Conservation (phyloP, 257 asterid genomes). For the Rehmannia glutinosa region DNA sequence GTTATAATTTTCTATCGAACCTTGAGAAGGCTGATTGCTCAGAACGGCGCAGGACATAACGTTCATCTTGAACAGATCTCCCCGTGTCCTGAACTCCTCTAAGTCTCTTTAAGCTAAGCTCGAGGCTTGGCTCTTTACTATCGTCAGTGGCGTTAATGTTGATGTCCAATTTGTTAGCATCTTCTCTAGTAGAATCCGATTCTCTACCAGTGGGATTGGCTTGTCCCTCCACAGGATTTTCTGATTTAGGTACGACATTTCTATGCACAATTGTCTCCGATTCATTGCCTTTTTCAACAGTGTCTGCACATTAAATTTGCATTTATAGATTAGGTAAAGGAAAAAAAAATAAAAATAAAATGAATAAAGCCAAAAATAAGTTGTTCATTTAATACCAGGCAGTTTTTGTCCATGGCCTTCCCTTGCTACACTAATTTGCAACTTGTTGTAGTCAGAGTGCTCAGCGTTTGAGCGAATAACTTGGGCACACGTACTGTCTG, state of each 20-base stretch:
- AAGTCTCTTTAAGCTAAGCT: slow-evolving; percentile 60
- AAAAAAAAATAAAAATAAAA: not conserved
- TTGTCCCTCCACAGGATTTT: slow-evolving; percentile 36
- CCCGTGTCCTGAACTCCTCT: slow-evolving; percentile 52
- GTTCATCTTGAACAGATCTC: slow-evolving; percentile 46
- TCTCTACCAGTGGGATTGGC: slow-evolving; percentile 29
- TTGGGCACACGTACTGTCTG: slow-evolving; percentile 63
- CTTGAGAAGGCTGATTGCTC: slow-evolving; percentile 89
- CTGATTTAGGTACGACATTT: slow-evolving; percentile 37
- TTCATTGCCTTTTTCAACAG: slow-evolving; percentile 32
- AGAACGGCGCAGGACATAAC: slow-evolving; percentile 52
- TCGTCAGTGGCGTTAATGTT: slow-evolving; percentile 25
- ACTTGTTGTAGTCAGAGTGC: slow-evolving; percentile 31
- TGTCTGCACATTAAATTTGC: slow-evolving; percentile 29
- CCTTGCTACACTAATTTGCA: slow-evolving; percentile 28
- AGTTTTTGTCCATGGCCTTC: slow-evolving; percentile 38
- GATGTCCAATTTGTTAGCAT: slow-evolving; percentile 29
- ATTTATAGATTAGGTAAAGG: slow-evolving; percentile 15
- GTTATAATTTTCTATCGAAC: slow-evolving; percentile 32
- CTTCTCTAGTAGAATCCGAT: slow-evolving; percentile 43
- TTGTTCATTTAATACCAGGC: slow-evolving; percentile 34
- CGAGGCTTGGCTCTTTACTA: slow-evolving; percentile 34
- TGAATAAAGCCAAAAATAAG: slow-evolving; percentile 10
- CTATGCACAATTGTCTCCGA: slow-evolving; percentile 24
- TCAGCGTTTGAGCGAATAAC: slow-evolving; percentile 56